Evolutionary conservation across 2,329 filamentous ascomycete genomes (phyloP).

Genomic region (Ophiostoma pallidulum): DNA sequence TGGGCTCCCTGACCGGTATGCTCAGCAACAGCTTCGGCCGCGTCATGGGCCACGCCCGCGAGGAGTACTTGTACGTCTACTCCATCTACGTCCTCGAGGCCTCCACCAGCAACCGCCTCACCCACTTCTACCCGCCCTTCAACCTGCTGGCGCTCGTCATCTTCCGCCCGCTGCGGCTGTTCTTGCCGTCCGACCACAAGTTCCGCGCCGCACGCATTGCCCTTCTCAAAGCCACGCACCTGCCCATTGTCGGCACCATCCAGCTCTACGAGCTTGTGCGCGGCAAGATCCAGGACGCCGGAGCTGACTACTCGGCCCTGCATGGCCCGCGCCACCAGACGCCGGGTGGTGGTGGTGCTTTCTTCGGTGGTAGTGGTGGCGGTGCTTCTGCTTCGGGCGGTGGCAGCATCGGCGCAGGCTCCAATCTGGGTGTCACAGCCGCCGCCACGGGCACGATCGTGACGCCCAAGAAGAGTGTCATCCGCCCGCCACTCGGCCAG

Average conservation of each 20-base stretch:
- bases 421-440: too few species aligned
- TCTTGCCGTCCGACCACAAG: slow-evolving; percentile 52
- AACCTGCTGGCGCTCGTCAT: slow-evolving; percentile 65
- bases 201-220: slow-evolving; percentile 54
- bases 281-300: slow-evolving; percentile 25
- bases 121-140: slow-evolving; percentile 61
- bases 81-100: slow-evolving; percentile 56
- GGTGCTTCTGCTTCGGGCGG: too few species aligned
- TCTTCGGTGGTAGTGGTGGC: too few species aligned
- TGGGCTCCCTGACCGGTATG: slow-evolving; percentile 70
- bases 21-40: slow-evolving; percentile 65
- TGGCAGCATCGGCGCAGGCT: not conserved
- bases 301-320: slow-evolving; percentile 38
- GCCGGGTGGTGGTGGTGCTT: not conserved
- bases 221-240: slow-evolving; percentile 53
- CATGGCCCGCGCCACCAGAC: slow-evolving; percentile 32
- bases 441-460: not conserved
- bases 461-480: slow-evolving; percentile 9
- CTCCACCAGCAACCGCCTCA: slow-evolving; percentile 58
- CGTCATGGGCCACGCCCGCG: slow-evolving; percentile 53
- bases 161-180: slow-evolving; percentile 62
- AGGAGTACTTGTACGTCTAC: slow-evolving; percentile 74
- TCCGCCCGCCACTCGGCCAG: slow-evolving; percentile 5
- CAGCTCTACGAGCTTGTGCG: slow-evolving; percentile 53
- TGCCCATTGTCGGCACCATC: slow-evolving; percentile 61